phyloP scores from a whole-genome alignment of 1,284 basidiomycete species.

The Veloporphyrellus conicus region DNA sequence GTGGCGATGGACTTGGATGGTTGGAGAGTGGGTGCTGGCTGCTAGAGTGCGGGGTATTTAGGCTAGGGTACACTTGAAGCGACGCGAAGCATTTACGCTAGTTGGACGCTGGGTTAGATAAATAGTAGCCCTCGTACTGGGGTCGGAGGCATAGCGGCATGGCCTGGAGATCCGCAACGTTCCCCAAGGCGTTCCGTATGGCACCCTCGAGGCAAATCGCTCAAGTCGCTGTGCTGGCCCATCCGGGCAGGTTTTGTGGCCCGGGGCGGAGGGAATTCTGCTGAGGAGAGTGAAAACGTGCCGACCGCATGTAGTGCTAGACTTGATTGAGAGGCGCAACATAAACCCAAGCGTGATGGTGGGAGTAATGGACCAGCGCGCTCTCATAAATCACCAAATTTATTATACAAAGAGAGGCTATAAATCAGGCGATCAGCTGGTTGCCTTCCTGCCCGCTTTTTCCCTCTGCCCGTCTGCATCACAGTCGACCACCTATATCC shows the following conservation, averaged over 20 bases:
- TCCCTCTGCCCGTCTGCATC: neutral
- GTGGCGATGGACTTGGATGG: neutral
- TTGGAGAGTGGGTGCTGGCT: neutral
- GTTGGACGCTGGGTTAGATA: neutral
- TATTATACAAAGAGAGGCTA: neutral
- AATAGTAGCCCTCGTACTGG: neutral
- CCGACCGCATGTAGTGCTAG: neutral
- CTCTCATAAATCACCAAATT: neutral
- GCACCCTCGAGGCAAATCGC: neutral
- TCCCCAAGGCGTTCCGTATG: neutral
- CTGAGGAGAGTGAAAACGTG: conserved; percentile 3
- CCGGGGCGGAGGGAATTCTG: neutral
- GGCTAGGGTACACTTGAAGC: neutral
- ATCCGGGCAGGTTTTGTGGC: neutral
- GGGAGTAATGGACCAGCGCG: neutral
- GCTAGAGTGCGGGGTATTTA: neutral
- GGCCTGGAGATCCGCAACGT: neutral
- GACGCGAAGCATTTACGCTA: conserved; percentile 2
- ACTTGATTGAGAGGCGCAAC: neutral
- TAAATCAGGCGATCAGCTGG: neutral
- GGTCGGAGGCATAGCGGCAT: neutral
- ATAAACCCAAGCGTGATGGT: too few relatives aligned
- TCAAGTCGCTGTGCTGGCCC: neutral
- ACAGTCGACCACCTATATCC: neutral
- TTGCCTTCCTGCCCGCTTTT: neutral